Conservation (phyloP, 768 basidiomycete species). For the Exsudoporus frostii region DNA sequence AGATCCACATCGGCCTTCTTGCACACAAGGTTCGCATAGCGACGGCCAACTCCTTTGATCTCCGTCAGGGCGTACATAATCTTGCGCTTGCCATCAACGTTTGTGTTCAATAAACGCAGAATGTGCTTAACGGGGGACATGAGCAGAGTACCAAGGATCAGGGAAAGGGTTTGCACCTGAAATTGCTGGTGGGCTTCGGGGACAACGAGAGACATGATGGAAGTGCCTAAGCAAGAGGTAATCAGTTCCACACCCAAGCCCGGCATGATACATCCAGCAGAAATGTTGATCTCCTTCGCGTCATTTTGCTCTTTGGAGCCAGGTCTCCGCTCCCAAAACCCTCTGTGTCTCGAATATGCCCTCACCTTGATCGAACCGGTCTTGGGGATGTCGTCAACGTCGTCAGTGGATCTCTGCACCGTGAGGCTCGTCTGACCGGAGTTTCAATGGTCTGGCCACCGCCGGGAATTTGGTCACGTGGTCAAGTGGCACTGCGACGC, state of each 20-base stretch:
- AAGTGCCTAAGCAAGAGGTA: slow-evolving; percentile 2
- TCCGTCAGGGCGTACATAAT: slow-evolving; percentile 99
- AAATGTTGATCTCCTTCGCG: not conserved
- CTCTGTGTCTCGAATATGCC: not conserved
- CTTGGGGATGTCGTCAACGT: slow-evolving; percentile 19
- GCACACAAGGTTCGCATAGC: slow-evolving; percentile 98
- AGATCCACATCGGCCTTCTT: slow-evolving; percentile 99
- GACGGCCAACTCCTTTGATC: slow-evolving; percentile 99
- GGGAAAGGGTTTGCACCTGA: slow-evolving; percentile 53
- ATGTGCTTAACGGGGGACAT: slow-evolving; percentile 69
- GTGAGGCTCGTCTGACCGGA: slow-evolving; percentile 13
- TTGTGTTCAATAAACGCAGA: slow-evolving; percentile 97
- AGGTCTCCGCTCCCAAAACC: not conserved
- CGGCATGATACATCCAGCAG: slow-evolving; percentile 19
- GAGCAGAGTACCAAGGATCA: not conserved
- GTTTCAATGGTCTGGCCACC: slow-evolving; percentile 20
- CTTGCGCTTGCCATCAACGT: slow-evolving; percentile 99
- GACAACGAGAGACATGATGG: slow-evolving; percentile 91
- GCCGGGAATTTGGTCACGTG: slow-evolving; percentile 28
- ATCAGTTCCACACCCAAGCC: slow-evolving; percentile 18
- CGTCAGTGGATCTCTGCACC: slow-evolving; percentile 3
- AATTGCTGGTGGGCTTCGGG: slow-evolving; percentile 95
- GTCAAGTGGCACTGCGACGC: slow-evolving; percentile 13
- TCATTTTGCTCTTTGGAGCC: not conserved
- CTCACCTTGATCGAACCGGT: slow-evolving; percentile 26